Conservation (phyloP, 225 moss, liverwort and hornwort species). For the Straminergon stramineum region DNA sequence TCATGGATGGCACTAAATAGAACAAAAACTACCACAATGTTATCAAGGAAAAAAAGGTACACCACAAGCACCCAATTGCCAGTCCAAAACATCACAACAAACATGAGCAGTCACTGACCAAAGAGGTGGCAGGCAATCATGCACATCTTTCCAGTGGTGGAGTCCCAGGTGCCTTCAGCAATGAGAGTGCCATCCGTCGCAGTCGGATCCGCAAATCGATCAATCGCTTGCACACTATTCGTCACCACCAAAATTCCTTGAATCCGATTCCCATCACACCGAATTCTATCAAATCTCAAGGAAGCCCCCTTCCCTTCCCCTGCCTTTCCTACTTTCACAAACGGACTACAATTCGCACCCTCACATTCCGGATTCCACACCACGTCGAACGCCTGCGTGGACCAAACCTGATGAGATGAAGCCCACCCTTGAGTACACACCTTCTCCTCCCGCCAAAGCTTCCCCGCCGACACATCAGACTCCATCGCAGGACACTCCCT, state of each 20-base stretch:
- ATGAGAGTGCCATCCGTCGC: slow-evolving; percentile 32
- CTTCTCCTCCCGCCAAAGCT: slow-evolving; percentile 32
- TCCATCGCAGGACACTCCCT: slow-evolving; percentile 11
- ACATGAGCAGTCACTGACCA: slow-evolving; percentile 16
- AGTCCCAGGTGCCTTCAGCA: slow-evolving; percentile 45
- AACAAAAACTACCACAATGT: neutral
- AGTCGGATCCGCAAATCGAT: slow-evolving; percentile 39
- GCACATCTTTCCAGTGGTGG: slow-evolving; percentile 35
- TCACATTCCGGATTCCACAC: slow-evolving; percentile 22
- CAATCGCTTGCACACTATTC: neutral
- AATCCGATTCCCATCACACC: slow-evolving; percentile 33
- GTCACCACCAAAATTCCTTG: slow-evolving; percentile 26
- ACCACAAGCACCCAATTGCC: neutral
- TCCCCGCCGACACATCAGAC: slow-evolving; percentile 4
- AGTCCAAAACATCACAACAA: neutral
- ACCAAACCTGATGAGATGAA: slow-evolving; percentile 17
- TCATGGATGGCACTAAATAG: neutral
- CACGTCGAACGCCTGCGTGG: slow-evolving; percentile 18
- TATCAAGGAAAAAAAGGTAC: neutral
- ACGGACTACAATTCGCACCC: slow-evolving; percentile 30
- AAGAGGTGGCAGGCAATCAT: slow-evolving; percentile 40
- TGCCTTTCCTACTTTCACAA: slow-evolving; percentile 13
- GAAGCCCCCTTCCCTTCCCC: neutral
- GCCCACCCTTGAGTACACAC: slow-evolving; percentile 22
- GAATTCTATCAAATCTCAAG: slow-evolving; percentile 26